Evolutionary conservation across 2,329 filamentous ascomycete species (phyloP).

Genomic region (Colletotrichum sublineola): DNA sequence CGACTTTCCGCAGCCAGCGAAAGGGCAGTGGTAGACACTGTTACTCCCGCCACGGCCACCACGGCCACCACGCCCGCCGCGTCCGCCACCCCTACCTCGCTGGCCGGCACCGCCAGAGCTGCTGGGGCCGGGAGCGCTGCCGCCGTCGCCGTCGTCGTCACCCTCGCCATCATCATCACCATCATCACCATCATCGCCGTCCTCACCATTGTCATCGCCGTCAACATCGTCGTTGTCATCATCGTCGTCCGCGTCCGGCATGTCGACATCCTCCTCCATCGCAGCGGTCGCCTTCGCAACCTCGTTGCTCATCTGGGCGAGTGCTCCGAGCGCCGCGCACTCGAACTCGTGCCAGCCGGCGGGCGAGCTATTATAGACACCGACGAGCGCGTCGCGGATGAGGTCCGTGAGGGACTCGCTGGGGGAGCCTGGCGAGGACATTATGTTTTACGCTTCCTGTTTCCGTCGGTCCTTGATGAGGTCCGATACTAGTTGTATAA

Average conservation of each 20-base stretch:
- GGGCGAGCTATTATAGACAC: neutral
- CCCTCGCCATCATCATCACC: neutral
- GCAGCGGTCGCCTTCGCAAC: neutral
- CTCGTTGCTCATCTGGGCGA: constrained; percentile 4
- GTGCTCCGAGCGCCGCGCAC: neutral
- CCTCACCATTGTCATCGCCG: neutral
- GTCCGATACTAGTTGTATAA: no score
- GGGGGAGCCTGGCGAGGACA: neutral
- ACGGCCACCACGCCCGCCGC: no score
- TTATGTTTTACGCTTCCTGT: neutral
- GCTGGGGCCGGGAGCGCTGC: neutral
- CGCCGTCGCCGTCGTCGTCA: neutral
- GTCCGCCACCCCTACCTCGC: neutral
- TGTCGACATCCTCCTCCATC: neutral
- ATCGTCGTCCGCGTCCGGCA: neutral
- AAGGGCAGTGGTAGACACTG: neutral
- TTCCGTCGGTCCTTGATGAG: neutral
- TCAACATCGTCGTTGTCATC: neutral
- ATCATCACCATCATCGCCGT: neutral
- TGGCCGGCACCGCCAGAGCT: neutral
- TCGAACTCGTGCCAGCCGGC: constrained; percentile 4
- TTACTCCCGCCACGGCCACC: no score
- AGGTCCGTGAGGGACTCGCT: neutral
- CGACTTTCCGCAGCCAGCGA: neutral
- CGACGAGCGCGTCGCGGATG: neutral